These are phyloP conservation scores for Neospermospora avenae DNA, from an alignment of 2,329 filamentous ascomycete species.

Conservation along the genomic window DNA sequence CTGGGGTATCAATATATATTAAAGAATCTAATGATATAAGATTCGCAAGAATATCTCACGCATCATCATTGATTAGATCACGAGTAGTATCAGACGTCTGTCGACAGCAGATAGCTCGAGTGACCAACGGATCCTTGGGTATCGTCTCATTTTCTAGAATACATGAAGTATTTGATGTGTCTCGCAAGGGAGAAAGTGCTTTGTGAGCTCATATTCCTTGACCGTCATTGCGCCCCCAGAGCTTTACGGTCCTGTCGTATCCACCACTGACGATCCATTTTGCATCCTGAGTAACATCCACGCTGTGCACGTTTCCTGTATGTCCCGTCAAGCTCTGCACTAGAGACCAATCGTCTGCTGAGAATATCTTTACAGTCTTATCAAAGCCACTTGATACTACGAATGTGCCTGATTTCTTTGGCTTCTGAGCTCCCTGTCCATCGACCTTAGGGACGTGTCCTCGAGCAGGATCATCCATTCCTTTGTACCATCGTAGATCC, in stretches of 20 bases:
- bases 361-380: conserved; percentile 92
- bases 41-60: too few relatives aligned
- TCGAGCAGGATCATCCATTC: conserved; percentile 68
- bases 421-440: conserved; percentile 62
- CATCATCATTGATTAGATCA: too few relatives aligned
- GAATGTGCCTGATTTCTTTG: conserved; percentile 88
- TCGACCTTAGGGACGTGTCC: conserved; percentile 58
- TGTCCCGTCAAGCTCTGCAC: conserved; percentile 87
- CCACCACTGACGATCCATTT: conserved; percentile 94
- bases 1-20: too few relatives aligned
- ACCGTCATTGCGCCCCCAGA: conserved; percentile 86
- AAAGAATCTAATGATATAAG: too few relatives aligned
- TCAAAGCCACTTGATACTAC: conserved; percentile 91
- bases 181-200: background rate
- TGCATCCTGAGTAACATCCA: conserved; percentile 81
- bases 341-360: conserved; percentile 91
- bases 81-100: too few relatives aligned
- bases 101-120: too few relatives aligned
- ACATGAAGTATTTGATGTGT: background rate
- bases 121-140: background rate
- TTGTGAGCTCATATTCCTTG: conserved; percentile 43
- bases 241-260: conserved; percentile 90
- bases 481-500: conserved; percentile 92
- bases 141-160: conserved; percentile 1
- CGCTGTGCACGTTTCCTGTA: conserved; percentile 85